phyloP scores from a whole-genome alignment of 164 flowering plant genomes.

The Liquidambar formosana region DNA sequence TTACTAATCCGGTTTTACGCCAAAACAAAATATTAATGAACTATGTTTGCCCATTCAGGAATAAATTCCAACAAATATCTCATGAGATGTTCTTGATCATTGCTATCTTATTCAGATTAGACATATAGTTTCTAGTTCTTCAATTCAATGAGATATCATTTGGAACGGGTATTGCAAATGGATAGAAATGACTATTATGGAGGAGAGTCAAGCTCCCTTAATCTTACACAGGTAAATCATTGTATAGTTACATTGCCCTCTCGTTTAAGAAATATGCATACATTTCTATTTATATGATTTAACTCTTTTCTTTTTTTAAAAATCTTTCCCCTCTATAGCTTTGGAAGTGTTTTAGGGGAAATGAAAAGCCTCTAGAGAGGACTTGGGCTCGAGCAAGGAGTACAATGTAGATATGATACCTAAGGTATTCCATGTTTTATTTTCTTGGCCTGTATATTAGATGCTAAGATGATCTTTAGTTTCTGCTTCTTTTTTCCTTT shows the following conservation, averaged over 20 bases:
- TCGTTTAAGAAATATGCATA: background rate
- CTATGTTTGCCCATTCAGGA: too few species aligned
- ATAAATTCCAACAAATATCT: too few species aligned
- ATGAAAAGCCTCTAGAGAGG: constrained; percentile 65
- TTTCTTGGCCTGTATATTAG: background rate
- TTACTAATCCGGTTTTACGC: too few species aligned
- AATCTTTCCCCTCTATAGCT: constrained; percentile 40
- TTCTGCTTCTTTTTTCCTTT: too few species aligned
- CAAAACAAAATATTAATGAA: too few species aligned
- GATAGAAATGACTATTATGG: constrained; percentile 92
- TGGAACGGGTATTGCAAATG: constrained; percentile 81
- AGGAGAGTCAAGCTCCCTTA: constrained; percentile 83
- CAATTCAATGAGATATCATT: background rate
- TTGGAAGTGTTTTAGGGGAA: constrained; percentile 85
- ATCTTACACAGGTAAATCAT: constrained; percentile 61
- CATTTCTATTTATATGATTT: constrained; percentile 2
- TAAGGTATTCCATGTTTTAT: constrained; percentile 47
- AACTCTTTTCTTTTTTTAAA: background rate
- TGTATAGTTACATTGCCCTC: background rate
- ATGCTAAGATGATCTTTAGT: background rate
- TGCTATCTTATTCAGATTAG: too few species aligned
- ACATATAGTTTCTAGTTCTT: background rate
- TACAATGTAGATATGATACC: constrained; percentile 97
- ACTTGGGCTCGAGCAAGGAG: constrained; percentile 76
- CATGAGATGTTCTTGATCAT: too few species aligned